phyloP scores from a whole-genome alignment of 371 early-diverging fungal species.

The Rhizopus sp. region DNA sequence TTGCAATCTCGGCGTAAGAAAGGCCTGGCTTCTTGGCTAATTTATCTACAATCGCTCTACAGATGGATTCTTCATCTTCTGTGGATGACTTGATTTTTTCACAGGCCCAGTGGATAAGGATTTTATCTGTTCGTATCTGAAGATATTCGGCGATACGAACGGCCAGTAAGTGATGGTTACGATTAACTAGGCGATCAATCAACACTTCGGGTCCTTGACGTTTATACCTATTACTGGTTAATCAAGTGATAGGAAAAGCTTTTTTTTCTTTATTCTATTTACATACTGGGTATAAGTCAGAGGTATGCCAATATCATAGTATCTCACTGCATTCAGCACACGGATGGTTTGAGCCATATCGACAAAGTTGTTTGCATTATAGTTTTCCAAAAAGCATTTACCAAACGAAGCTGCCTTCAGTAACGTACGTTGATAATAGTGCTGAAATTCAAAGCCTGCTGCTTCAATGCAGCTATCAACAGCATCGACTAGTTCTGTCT shows the following conservation, averaged over 20 bases:
- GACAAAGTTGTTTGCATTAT: slow-evolving; percentile 85
- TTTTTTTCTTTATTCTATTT: not conserved
- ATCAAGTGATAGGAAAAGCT: not conserved
- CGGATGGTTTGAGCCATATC: slow-evolving; percentile 85
- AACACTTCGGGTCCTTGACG: slow-evolving; percentile 78
- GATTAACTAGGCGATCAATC: slow-evolving; percentile 78
- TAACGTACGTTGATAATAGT: slow-evolving; percentile 74
- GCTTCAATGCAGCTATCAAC: slow-evolving; percentile 93
- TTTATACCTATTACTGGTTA: slow-evolving; percentile 56
- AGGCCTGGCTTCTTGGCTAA: slow-evolving; percentile 71
- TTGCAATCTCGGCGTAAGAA: slow-evolving; percentile 92
- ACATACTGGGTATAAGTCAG: slow-evolving; percentile 83
- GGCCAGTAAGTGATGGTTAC: slow-evolving; percentile 86
- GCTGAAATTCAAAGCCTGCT: slow-evolving; percentile 86
- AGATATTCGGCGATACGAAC: slow-evolving; percentile 84
- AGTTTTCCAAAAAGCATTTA: slow-evolving; percentile 85
- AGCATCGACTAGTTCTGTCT: slow-evolving; percentile 78
- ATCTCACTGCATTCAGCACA: slow-evolving; percentile 86
- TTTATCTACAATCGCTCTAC: slow-evolving; percentile 78
- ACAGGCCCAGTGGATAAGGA: slow-evolving; percentile 95
- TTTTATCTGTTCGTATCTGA: slow-evolving; percentile 75
- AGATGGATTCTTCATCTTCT: slow-evolving; percentile 86
- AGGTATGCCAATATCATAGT: slow-evolving; percentile 86
- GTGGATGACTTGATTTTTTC: slow-evolving; percentile 86
- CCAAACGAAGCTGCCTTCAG: slow-evolving; percentile 95